A percentile compares a stretch with the other conserved stretches of the same genome.
phyloP scores from a whole-genome alignment of 2,329 filamentous ascomycete genomes.

The Cytospora chrysosperma region DNA sequence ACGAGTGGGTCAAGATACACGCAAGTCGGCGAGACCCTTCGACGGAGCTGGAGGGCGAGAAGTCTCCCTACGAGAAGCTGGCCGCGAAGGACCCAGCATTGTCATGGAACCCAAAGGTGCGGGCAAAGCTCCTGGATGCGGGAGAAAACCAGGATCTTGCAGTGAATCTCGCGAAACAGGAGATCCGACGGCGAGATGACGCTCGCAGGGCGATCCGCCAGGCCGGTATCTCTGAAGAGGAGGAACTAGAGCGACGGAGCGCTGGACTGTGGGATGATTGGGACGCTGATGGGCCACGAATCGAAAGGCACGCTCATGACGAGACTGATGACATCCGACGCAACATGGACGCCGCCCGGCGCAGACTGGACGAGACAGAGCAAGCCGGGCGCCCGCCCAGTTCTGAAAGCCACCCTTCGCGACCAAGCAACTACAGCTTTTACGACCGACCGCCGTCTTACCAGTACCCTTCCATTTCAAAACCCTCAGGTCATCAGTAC shows the following conservation, averaged over 20 bases:
- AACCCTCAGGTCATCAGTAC: slow-evolving; percentile 49
- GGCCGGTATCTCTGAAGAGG: slow-evolving; percentile 55
- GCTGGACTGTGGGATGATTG: slow-evolving; percentile 46
- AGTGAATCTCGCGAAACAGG: slow-evolving; percentile 70
- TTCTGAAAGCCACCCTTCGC: slow-evolving; percentile 1
- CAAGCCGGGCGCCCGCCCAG: slow-evolving; percentile 27
- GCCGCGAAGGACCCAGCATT: slow-evolving; percentile 62
- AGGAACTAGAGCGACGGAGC: slow-evolving; percentile 54
- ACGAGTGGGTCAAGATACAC: slow-evolving; percentile 62
- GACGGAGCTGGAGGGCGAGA: slow-evolving; percentile 26
- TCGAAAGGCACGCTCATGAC: slow-evolving; percentile 26
- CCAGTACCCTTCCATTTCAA: slow-evolving; percentile 57
- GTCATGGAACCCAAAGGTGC: slow-evolving; percentile 38
- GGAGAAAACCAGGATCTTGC: slow-evolving; percentile 73
- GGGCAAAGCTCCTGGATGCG: slow-evolving; percentile 64
- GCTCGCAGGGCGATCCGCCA: slow-evolving; percentile 56
- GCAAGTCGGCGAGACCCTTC: slow-evolving; percentile 34
- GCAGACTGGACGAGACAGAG: slow-evolving; percentile 41
- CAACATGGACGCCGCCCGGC: slow-evolving; percentile 55
- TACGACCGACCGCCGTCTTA: slow-evolving; percentile 37
- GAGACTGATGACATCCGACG: slow-evolving; percentile 47
- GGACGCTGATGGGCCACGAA: slow-evolving; percentile 33
- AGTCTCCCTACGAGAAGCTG: slow-evolving; percentile 44
- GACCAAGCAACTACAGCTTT: not conserved
- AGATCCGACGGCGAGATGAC: slow-evolving; percentile 67